phyloP scores from a whole-genome alignment of 352 stramenopile species.

The Thraustochytrium striatum region DNA sequence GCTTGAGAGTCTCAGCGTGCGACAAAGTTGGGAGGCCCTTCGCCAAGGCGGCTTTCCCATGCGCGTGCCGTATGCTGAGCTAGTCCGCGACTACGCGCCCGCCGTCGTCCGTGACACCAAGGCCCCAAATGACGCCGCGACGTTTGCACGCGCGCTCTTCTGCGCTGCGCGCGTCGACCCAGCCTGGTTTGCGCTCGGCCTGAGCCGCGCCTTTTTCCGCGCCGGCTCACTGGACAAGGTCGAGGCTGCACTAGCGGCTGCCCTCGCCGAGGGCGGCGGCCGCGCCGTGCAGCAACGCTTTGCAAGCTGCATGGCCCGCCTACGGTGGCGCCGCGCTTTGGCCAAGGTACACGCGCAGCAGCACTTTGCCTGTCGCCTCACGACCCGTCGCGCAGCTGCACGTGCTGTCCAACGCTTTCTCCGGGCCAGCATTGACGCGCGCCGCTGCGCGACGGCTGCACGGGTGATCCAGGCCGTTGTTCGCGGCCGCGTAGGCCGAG shows the following conservation, averaged over 20 bases:
- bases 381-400: too few relatives aligned
- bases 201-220: conserved; percentile 62
- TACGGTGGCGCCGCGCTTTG: conserved; percentile 66
- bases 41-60: conserved; percentile 66
- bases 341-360: conserved; percentile 62
- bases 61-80: conserved; percentile 65
- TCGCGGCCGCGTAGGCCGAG: too few relatives aligned
- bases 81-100: conserved; percentile 59
- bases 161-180: conserved; percentile 68
- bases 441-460: too few relatives aligned
- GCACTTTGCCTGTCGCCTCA: background rate
- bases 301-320: conserved; percentile 56
- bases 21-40: conserved; percentile 68
- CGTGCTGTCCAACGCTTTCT: too few relatives aligned
- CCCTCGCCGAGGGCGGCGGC: background rate
- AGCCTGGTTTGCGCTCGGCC: conserved; percentile 68
- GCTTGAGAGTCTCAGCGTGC: conserved; percentile 68
- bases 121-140: conserved; percentile 61
- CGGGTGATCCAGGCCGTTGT: too few relatives aligned
- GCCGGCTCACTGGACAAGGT: background rate
- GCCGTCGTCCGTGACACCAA: conserved; percentile 21
- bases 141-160: conserved; percentile 66
- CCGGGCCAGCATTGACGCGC: too few relatives aligned
- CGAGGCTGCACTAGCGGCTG: background rate
- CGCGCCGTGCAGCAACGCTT: background rate